A percentile compares a stretch with the other conserved stretches of the same genome.
Conservation (phyloP, 805 yeast species). For the Starmera quercuum region DNA sequence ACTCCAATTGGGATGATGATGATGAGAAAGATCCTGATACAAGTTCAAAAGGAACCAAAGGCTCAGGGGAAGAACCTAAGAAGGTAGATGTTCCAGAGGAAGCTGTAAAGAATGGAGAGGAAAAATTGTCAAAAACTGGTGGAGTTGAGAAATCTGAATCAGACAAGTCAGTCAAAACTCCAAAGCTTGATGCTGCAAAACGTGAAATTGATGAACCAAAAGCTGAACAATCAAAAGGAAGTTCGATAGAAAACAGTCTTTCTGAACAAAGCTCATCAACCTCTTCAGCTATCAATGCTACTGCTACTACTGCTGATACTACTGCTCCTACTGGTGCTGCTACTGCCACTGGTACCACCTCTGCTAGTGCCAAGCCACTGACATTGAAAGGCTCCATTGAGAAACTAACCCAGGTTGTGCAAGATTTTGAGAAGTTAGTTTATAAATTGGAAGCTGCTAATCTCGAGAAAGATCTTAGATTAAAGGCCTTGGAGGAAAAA, state of each 20-base stretch:
- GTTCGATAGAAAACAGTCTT: constrained; percentile 8
- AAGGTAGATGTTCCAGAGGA: constrained; percentile 12
- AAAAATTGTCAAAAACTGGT: constrained; percentile 5
- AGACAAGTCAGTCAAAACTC: constrained; percentile 6
- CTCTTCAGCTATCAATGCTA: constrained; percentile 6
- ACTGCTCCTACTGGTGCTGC: constrained; percentile 9
- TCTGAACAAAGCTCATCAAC: constrained; percentile 7
- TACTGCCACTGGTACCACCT: constrained; percentile 5
- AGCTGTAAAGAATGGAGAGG: too few relatives aligned
- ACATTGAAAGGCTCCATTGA: constrained; percentile 70
- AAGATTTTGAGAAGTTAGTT: constrained; percentile 49
- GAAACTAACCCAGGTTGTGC: constrained; percentile 51
- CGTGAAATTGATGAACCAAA: constrained; percentile 8
- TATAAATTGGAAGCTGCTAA: constrained; percentile 42
- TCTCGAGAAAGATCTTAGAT: constrained; percentile 57
- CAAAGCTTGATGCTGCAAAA: constrained; percentile 8
- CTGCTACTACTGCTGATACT: constrained; percentile 7
- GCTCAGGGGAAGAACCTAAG: constrained; percentile 11
- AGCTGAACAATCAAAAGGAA: constrained; percentile 9
- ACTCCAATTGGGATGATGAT: constrained; percentile 30
- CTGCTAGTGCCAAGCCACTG: constrained; percentile 37
- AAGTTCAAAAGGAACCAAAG: constrained; percentile 10
- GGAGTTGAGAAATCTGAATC: constrained; percentile 10
- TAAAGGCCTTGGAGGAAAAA: constrained; percentile 51
- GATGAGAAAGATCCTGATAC: constrained; percentile 12